phyloP scores from a whole-genome alignment of 495 filamentous ascomycete genomes.

The Tuber microsphaerosporum region DNA sequence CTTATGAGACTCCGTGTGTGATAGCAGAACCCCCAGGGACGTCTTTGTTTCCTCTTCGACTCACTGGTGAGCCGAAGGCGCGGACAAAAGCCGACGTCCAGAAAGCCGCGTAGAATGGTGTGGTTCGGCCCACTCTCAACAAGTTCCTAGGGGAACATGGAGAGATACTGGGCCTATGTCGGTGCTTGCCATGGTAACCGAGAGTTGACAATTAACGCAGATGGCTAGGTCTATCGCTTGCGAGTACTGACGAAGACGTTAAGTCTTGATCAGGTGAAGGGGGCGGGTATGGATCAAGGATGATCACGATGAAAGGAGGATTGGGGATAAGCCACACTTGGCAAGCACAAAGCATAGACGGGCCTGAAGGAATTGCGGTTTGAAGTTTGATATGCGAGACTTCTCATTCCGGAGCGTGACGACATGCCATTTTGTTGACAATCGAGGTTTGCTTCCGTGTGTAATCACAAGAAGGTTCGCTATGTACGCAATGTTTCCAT shows the following conservation, averaged over 20 bases:
- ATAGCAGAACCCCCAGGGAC: slow-evolving; percentile 39
- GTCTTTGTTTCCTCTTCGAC: slow-evolving; percentile 40
- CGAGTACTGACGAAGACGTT: slow-evolving; percentile 22
- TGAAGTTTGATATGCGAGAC: slow-evolving; percentile 40
- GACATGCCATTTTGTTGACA: slow-evolving; percentile 33
- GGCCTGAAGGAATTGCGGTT: slow-evolving; percentile 45
- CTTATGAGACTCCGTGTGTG: slow-evolving; percentile 39
- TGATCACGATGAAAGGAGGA: slow-evolving; percentile 27
- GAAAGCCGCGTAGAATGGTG: slow-evolving; percentile 34
- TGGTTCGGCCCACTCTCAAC: slow-evolving; percentile 16
- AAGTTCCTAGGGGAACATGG: slow-evolving; percentile 14
- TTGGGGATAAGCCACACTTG: slow-evolving; percentile 16
- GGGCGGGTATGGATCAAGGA: slow-evolving; percentile 37
- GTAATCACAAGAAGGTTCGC: slow-evolving; percentile 40
- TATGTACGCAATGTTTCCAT: slow-evolving; percentile 32
- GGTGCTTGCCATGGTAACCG: slow-evolving; percentile 26
- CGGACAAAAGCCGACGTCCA: slow-evolving; percentile 41
- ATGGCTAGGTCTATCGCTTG: slow-evolving; percentile 23
- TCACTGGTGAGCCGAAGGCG: slow-evolving; percentile 32
- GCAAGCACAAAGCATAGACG: slow-evolving; percentile 14
- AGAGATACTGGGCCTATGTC: slow-evolving; percentile 18
- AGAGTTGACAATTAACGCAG: slow-evolving; percentile 34
- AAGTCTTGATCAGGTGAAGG: slow-evolving; percentile 34
- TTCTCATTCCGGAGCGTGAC: slow-evolving; percentile 40
- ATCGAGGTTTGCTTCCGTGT: slow-evolving; percentile 39